A percentile compares a stretch with the other conserved stretches of the same genome.
Conservation (phyloP, 306 rosid species). For the Abrus pulchellus region DNA sequence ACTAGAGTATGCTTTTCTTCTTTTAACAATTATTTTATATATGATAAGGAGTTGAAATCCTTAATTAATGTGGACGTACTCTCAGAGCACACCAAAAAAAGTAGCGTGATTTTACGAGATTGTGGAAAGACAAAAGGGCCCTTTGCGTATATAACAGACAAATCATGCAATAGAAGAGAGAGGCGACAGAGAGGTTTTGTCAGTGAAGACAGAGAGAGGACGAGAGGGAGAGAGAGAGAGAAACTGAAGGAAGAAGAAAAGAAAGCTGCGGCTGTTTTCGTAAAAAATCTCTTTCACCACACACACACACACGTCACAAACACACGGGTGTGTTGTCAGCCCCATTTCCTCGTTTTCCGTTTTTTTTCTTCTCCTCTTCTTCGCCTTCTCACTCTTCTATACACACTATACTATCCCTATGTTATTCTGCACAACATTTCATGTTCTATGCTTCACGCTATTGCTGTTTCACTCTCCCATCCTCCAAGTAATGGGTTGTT, state of each 20-base stretch:
- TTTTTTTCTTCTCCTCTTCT: background rate
- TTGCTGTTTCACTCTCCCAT: constrained; percentile 49
- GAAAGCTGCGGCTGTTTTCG: constrained; percentile 52
- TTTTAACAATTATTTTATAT: no score
- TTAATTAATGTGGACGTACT: no score
- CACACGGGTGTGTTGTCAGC: constrained; percentile 18
- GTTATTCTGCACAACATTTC: background rate
- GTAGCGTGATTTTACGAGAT: no score
- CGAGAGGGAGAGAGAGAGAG: background rate
- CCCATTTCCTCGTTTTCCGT: constrained; percentile 3
- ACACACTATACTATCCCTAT: no score
- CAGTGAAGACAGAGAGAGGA: constrained; percentile 43
- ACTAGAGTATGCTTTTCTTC: no score
- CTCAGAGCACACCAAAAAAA: no score
- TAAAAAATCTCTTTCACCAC: constrained; percentile 16
- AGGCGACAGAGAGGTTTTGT: constrained; percentile 54
- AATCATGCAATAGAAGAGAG: constrained; percentile 40
- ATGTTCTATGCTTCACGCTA: constrained; percentile 8
- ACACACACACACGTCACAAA: constrained; percentile 24
- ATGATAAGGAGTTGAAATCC: no score
- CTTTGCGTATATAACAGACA: constrained; percentile 49
- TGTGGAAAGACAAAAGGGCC: no score
- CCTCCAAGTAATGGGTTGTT: constrained; percentile 75
- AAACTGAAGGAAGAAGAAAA: constrained; percentile 47
- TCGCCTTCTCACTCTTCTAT: background rate